Percentiles rank a stretch among this genome's conserved stretches.
These are phyloP conservation scores for Lactuca sativa DNA, from an alignment of 129 eudicot genomes.

Conservation along the genomic window DNA sequence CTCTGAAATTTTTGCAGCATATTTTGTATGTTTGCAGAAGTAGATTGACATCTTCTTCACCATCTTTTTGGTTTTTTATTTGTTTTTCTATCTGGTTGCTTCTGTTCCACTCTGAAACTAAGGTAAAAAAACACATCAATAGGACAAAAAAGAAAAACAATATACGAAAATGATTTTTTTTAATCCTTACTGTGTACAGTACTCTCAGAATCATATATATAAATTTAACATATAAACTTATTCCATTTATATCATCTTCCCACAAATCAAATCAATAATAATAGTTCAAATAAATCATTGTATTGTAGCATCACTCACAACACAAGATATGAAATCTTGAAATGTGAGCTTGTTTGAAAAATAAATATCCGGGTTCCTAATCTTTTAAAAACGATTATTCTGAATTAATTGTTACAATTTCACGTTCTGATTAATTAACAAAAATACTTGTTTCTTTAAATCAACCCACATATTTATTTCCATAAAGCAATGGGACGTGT, in stretches of 20 bases:
- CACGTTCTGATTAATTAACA: background rate
- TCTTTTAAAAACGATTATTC: background rate
- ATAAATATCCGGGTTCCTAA: background rate
- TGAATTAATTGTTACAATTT: background rate
- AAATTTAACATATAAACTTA: background rate
- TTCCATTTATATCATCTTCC: background rate
- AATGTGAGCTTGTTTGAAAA: no score
- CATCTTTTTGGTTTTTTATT: constrained; percentile 19
- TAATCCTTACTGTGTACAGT: background rate
- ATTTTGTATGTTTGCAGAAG: constrained; percentile 38
- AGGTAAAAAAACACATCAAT: constrained; percentile 11
- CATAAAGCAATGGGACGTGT: background rate
- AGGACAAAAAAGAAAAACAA: background rate
- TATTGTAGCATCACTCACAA: no score
- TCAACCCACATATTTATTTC: background rate
- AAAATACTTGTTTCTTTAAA: background rate
- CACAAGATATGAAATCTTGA: background rate
- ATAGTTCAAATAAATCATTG: background rate
- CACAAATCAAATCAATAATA: background rate
- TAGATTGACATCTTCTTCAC: constrained; percentile 38
- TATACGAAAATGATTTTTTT: background rate
- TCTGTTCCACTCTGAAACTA: constrained; percentile 3
- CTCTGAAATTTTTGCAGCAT: constrained; percentile 36
- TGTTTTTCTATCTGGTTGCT: constrained; percentile 25
- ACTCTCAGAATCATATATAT: background rate